Conservation (phyloP, 306 rosid genomes). For the Psophocarpus tetragonolobus region DNA sequence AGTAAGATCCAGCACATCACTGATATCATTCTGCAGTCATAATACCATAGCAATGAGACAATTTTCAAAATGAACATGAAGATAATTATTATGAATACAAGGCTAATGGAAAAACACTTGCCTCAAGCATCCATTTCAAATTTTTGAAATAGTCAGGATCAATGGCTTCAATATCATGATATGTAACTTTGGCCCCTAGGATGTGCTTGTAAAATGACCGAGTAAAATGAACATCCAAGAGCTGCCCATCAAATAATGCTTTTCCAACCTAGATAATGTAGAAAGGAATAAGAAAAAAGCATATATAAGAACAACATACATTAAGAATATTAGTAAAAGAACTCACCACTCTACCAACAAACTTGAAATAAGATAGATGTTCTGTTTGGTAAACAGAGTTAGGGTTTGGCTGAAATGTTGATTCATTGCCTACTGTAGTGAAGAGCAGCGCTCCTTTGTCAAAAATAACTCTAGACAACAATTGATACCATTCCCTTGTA, state of each 20-base stretch:
- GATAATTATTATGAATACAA: neutral
- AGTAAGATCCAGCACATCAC: constrained; percentile 83
- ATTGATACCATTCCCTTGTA: constrained; percentile 96
- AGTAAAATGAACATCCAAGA: constrained; percentile 96
- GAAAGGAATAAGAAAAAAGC: constrained; percentile 29
- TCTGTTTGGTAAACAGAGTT: constrained; percentile 96
- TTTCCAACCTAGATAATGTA: constrained; percentile 78
- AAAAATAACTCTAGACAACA: constrained; percentile 89
- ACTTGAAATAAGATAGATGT: constrained; percentile 96
- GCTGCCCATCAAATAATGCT: constrained; percentile 93
- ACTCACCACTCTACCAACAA: constrained; percentile 99
- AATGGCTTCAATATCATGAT: constrained; percentile 97
- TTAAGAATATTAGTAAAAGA: constrained; percentile 23
- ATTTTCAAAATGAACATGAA: constrained; percentile 21
- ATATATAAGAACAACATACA: constrained; percentile 18
- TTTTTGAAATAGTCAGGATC: constrained; percentile 91
- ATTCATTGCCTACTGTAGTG: constrained; percentile 95
- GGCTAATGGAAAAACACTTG: constrained; percentile 16
- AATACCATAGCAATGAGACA: constrained; percentile 16
- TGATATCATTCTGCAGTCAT: constrained; percentile 74
- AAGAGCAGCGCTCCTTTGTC: constrained; percentile 96
- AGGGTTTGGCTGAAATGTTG: constrained; percentile 97
- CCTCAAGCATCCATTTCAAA: constrained; percentile 98
- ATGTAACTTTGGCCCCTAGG: constrained; percentile 87
- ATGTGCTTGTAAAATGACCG: constrained; percentile 97